Conservation (phyloP, 768 basidiomycete genomes). For the Austroboletus eburneus region DNA sequence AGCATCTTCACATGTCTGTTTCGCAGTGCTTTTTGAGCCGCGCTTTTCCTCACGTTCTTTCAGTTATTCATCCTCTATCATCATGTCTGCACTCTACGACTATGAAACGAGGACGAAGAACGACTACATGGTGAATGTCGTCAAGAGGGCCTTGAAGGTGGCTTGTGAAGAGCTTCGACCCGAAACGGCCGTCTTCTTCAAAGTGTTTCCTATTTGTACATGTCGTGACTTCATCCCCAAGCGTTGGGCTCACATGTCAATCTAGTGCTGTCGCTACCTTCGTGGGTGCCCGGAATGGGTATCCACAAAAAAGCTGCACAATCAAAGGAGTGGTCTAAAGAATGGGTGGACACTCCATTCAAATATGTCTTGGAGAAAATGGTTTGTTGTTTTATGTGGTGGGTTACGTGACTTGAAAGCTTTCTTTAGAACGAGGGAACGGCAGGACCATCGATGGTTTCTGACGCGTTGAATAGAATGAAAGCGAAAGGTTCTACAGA, state of each 20-base stretch:
- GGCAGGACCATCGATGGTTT: conserved; percentile 15
- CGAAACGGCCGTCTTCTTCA: conserved; percentile 17
- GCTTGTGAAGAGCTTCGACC: conserved; percentile 21
- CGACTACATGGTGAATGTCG: conserved; percentile 27
- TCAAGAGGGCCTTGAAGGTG: conserved; percentile 24
- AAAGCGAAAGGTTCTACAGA: not conserved
- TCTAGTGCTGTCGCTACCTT: conserved; percentile 23
- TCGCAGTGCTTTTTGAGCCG: not conserved
- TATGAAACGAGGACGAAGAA: conserved; percentile 26
- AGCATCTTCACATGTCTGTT: conserved; percentile 19
- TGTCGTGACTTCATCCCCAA: not conserved
- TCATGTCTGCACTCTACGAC: conserved; percentile 32
- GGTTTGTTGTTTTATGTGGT: conserved; percentile 4
- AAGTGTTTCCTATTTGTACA: conserved; percentile 10
- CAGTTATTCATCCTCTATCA: conserved; percentile 26
- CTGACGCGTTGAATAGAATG: conserved; percentile 8
- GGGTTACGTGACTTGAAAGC: not conserved
- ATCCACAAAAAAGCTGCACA: conserved; percentile 24
- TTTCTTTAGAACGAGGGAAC: conserved; percentile 8
- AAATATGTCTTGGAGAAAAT: conserved; percentile 12
- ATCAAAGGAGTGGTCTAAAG: conserved; percentile 14
- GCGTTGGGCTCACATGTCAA: conserved; percentile 10
- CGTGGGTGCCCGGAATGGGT: conserved; percentile 28
- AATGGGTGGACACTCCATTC: conserved; percentile 21
- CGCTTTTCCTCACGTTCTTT: not conserved